These are phyloP conservation scores for Candida albicans DNA, from an alignment of 1,139 yeast species.

Conservation along the genomic window DNA sequence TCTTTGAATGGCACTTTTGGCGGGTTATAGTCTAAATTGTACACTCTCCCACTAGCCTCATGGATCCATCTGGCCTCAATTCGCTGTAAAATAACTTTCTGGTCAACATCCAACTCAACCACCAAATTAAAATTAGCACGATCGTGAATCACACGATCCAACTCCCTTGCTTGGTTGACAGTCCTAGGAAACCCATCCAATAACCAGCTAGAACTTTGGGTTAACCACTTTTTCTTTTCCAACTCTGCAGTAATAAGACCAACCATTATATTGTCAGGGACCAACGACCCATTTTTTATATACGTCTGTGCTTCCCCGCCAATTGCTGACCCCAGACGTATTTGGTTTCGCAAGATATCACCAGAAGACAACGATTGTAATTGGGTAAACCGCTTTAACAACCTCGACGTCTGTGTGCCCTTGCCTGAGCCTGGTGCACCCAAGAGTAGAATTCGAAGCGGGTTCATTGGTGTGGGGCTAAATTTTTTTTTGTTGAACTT, in stretches of 20 bases:
- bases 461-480: conserved; percentile 20
- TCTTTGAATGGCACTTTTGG: conserved; percentile 80
- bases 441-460: conserved; percentile 66
- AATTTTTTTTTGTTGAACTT: conserved; percentile 1
- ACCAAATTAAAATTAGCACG: conserved; percentile 62
- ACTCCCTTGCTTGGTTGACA: conserved; percentile 60
- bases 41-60: conserved; percentile 78
- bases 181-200: conserved; percentile 94
- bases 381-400: conserved; percentile 55
- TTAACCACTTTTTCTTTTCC: conserved; percentile 44
- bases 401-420: conserved; percentile 78
- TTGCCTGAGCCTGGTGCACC: conserved; percentile 98
- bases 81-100: conserved; percentile 71
- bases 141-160: conserved; percentile 48
- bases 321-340: conserved; percentile 51
- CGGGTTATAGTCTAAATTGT: conserved; percentile 83
- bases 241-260: conserved; percentile 56
- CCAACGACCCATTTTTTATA: conserved; percentile 62
- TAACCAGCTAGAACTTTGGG: conserved; percentile 57
- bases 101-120: conserved; percentile 82
- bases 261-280: conserved; percentile 74
- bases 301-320: conserved; percentile 59
- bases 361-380: conserved; percentile 73
- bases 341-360: conserved; percentile 72
- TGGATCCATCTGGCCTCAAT: conserved; percentile 88